Percentiles rank a stretch among this genome's conserved stretches.
Evolutionary conservation across 1,284 basidiomycete species (phyloP).

Genomic region (Baeospora myosura): DNA sequence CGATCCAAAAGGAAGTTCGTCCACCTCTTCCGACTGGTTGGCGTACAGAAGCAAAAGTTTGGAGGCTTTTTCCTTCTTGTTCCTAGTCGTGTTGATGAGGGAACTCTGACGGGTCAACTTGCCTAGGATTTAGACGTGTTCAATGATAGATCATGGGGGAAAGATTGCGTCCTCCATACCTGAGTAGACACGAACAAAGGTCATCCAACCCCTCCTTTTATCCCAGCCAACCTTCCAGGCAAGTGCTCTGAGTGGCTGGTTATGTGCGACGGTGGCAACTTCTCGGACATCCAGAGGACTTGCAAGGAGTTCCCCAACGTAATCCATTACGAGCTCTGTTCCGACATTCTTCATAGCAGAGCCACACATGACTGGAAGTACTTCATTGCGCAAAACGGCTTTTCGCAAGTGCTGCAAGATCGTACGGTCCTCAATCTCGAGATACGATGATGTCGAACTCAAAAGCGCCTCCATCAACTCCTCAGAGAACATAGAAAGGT

Average conservation of each 20-base stretch:
- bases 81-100: conserved; percentile 63
- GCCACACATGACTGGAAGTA: conserved; percentile 79
- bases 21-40: conserved; percentile 71
- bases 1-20: conserved; percentile 74
- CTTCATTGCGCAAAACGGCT: conserved; percentile 56
- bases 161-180: conserved; percentile 35
- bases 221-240: conserved; percentile 92
- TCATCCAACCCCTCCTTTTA: conserved; percentile 81
- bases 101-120: conserved; percentile 57
- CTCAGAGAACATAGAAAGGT: conserved; percentile 74
- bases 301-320: conserved; percentile 73
- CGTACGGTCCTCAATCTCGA: conserved; percentile 39
- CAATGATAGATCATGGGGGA: conserved; percentile 3
- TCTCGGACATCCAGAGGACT: conserved; percentile 59
- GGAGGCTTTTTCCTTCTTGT: conserved; percentile 65
- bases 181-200: conserved; percentile 84
- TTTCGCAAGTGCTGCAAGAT: conserved; percentile 62
- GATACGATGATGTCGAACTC: conserved; percentile 42
- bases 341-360: conserved; percentile 79
- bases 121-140: conserved; percentile 31
- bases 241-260: conserved; percentile 53
- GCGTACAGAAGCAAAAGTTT: conserved; percentile 82
- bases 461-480: conserved; percentile 69
- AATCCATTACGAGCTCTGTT: conserved; percentile 76
- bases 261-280: conserved; percentile 34